phyloP scores from a whole-genome alignment of 2,329 filamentous ascomycete genomes.

The Sordariomycetes sp. region DNA sequence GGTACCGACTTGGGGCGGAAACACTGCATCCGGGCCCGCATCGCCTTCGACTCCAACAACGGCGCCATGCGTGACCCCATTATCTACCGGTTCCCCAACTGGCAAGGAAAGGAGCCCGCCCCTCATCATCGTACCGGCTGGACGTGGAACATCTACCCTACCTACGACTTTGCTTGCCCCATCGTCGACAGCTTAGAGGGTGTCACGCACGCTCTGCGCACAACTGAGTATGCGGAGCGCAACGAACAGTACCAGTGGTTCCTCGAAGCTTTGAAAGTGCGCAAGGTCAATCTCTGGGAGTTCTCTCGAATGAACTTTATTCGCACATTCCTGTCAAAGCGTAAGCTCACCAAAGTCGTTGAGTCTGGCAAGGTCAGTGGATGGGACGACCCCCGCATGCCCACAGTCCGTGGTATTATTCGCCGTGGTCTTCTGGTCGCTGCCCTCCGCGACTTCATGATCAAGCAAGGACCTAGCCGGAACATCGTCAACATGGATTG shows the following conservation, averaged over 20 bases:
- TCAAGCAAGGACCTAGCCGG: slow-evolving; percentile 75
- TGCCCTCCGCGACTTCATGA: slow-evolving; percentile 73
- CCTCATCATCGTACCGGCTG: slow-evolving; percentile 70
- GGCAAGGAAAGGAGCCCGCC: slow-evolving; percentile 30
- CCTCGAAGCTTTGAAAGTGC: slow-evolving; percentile 62
- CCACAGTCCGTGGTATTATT: slow-evolving; percentile 70
- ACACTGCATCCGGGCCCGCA: slow-evolving; percentile 93
- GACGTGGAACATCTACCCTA: slow-evolving; percentile 89
- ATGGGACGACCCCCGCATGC: slow-evolving; percentile 84
- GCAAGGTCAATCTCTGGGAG: slow-evolving; percentile 76
- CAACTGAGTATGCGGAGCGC: slow-evolving; percentile 80
- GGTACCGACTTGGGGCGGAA: slow-evolving; percentile 68
- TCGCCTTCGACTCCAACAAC: slow-evolving; percentile 85
- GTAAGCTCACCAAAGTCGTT: slow-evolving; percentile 77
- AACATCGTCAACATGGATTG: slow-evolving; percentile 82
- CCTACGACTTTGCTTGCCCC: slow-evolving; percentile 81
- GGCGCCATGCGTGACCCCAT: slow-evolving; percentile 94
- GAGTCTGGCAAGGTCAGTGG: slow-evolving; percentile 68
- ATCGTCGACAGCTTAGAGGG: slow-evolving; percentile 75
- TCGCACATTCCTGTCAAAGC: slow-evolving; percentile 73
- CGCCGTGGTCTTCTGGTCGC: slow-evolving; percentile 71
- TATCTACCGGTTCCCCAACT: slow-evolving; percentile 77
- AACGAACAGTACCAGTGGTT: slow-evolving; percentile 87
- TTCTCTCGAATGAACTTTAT: slow-evolving; percentile 81
- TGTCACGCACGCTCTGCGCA: slow-evolving; percentile 73